phyloP scores from a whole-genome alignment of 495 filamentous ascomycete genomes.

The Friedmanniomyces endolithicus region DNA sequence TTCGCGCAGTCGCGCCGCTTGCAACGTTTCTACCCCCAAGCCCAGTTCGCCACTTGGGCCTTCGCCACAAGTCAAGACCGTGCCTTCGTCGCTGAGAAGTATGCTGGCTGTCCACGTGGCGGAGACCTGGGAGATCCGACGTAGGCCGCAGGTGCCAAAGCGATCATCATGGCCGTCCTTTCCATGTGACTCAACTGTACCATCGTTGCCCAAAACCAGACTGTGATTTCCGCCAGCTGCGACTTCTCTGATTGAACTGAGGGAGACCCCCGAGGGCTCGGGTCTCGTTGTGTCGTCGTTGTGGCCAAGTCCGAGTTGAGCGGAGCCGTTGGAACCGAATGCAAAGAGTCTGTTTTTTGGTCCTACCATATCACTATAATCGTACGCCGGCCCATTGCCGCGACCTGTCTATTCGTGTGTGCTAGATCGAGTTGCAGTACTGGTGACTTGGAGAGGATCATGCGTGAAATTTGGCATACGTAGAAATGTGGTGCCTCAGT shows the following conservation, averaged over 20 bases:
- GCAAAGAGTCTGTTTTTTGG: slow-evolving; percentile 43
- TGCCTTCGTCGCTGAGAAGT: not conserved
- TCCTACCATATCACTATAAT: not conserved
- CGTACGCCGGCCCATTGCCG: no score
- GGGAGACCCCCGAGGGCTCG: slow-evolving; percentile 24
- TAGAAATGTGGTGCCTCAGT: not conserved
- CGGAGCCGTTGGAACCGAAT: slow-evolving; percentile 84
- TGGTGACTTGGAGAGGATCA: no score
- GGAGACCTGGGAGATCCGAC: not conserved
- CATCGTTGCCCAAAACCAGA: slow-evolving; percentile 47
- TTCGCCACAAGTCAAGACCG: slow-evolving; percentile 49
- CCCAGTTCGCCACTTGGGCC: slow-evolving; percentile 64
- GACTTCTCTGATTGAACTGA: slow-evolving; percentile 31
- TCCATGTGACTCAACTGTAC: slow-evolving; percentile 43
- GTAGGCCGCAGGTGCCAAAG: not conserved
- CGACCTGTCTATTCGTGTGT: no score
- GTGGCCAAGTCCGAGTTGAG: slow-evolving; percentile 73
- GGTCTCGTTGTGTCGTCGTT: slow-evolving; percentile 59
- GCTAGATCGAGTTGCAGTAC: no score
- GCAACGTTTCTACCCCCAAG: slow-evolving; percentile 33
- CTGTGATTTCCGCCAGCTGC: slow-evolving; percentile 83
- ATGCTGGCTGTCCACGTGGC: slow-evolving; percentile 11
- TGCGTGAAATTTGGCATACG: no score
- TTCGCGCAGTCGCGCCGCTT: slow-evolving; percentile 16
- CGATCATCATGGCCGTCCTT: not conserved